Percentiles rank a stretch among this genome's conserved stretches.
phyloP scores from a whole-genome alignment of 306 rosid genomes.

The Dalbergia cochinchinensis region DNA sequence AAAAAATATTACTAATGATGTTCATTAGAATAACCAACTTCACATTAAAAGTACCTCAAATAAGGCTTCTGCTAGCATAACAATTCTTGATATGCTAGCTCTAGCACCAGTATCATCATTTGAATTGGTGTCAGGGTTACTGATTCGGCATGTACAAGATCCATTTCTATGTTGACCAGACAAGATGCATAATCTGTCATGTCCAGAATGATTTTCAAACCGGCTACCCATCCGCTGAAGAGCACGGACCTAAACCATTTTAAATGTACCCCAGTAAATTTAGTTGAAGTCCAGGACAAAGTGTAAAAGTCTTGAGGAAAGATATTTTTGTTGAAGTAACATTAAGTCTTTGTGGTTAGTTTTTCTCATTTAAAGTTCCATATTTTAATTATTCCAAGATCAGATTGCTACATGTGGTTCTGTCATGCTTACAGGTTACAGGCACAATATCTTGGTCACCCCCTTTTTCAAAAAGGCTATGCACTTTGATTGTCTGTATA shows the following conservation, averaged over 20 bases:
- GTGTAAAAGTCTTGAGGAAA: not conserved
- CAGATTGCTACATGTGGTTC: not conserved
- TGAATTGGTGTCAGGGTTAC: constrained; percentile 60
- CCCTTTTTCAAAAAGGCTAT: not conserved
- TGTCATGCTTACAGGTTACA: not conserved
- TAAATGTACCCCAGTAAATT: constrained; percentile 36
- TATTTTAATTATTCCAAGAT: not conserved
- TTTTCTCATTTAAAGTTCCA: not conserved
- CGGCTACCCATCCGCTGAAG: constrained; percentile 97
- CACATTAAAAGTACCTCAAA: constrained; percentile 77
- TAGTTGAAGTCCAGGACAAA: constrained; percentile 3
- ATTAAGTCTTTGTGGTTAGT: not conserved
- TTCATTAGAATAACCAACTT: constrained; percentile 33
- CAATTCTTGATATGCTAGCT: constrained; percentile 99
- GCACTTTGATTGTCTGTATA: constrained; percentile 7
- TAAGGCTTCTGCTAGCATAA: constrained; percentile 97
- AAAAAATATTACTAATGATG: constrained; percentile 47
- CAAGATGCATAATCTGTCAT: constrained; percentile 88
- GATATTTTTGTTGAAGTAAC: constrained; percentile 3
- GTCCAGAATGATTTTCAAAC: constrained; percentile 91
- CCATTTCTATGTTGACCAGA: constrained; percentile 97
- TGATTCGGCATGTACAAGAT: constrained; percentile 78
- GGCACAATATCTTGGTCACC: not conserved
- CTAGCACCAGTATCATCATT: constrained; percentile 85
- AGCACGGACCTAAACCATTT: constrained; percentile 88